Conservation (phyloP, 1,284 basidiomycete genomes). For the Rhodotorula sp. region DNA sequence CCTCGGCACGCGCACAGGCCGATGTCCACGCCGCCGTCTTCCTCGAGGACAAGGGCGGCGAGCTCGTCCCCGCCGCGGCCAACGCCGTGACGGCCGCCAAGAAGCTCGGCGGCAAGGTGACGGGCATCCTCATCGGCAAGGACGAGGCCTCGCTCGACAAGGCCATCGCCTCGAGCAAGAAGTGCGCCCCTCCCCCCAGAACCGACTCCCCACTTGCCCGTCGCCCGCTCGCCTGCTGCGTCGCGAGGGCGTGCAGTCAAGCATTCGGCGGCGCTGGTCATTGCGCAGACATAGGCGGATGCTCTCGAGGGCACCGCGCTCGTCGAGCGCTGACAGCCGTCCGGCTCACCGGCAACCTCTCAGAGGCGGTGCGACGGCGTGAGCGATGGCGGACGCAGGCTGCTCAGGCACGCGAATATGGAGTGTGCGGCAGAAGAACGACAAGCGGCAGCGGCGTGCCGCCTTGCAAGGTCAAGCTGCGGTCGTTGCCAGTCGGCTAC, state of each 20-base stretch:
- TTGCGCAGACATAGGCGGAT: too few species aligned
- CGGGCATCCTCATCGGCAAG: constrained; percentile 80
- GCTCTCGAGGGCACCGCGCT: too few species aligned
- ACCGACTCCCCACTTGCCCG: background rate
- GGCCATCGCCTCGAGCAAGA: constrained; percentile 75
- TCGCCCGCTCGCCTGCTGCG: background rate
- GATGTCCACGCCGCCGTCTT: constrained; percentile 65
- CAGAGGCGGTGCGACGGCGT: background rate
- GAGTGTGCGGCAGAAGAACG: too few species aligned
- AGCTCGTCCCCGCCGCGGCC: constrained; percentile 79
- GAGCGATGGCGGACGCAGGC: too few species aligned
- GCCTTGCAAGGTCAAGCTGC: too few species aligned
- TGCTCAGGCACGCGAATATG: too few species aligned
- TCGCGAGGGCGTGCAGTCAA: too few species aligned
- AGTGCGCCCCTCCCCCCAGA: constrained; percentile 57
- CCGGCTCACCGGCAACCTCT: constrained; percentile 1
- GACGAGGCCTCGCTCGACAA: constrained; percentile 65
- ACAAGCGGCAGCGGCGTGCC: too few species aligned
- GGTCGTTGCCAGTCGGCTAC: too few species aligned
- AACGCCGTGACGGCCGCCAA: constrained; percentile 87
- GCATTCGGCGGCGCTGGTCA: too few species aligned
- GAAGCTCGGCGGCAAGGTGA: constrained; percentile 77
- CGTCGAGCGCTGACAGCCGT: background rate
- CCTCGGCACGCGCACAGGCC: constrained; percentile 4
- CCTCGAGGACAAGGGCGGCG: constrained; percentile 81